Base-by-base conservation (phyloP, 495 filamentous ascomycete genomes). In the Xylaria curta region DNA sequence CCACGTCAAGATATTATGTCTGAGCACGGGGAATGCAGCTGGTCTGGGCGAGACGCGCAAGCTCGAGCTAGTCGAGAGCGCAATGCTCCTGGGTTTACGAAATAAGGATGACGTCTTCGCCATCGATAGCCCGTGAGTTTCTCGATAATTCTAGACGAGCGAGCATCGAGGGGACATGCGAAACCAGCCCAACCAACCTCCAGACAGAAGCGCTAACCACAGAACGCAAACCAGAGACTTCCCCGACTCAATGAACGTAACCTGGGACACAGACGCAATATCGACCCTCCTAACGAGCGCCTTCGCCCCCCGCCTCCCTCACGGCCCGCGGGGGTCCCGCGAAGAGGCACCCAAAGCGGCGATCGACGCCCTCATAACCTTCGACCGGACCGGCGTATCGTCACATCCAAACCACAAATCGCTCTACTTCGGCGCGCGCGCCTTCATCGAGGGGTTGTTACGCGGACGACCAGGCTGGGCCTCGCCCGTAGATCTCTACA, bases 401-500 rank as follows among this genome's bases (percentile, higher is more conserved):
- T 85, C 86, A 49, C 96, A 99, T 80, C 91, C 93, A 15, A 99
- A 99, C 81, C 96, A 99, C 81, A 92, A 92, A 56, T 92, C 92
- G 3, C 88, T 97, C 0, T 94, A 93, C 78, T 87, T 93, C 75
- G 96, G 95, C 53, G 93, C 94, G 10, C 82, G 87, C n/a, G 78
- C 86, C 38, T 99, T 95, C 79, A 80, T 92, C 33, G 83, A 81
- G n/a, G 74, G 78, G 17, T 83, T 94, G 13, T 88, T 89, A 83
- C 87, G 87, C 24, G 85, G 85, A 31, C 89, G 89, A 75, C 78
- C 84, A 15, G 92, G 91, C 0, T 95, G 91, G 84, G 80, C 86
- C 4, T 87, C 89, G 70, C 93, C 94, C 0, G 89, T 97, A 1
- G 89, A 92, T 36, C 80, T 97, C 0, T 98, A 97, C 79, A 97